Base-by-base conservation (phyloP, 108 stramenopile species). In the Cyclotella cryptica region DNA sequence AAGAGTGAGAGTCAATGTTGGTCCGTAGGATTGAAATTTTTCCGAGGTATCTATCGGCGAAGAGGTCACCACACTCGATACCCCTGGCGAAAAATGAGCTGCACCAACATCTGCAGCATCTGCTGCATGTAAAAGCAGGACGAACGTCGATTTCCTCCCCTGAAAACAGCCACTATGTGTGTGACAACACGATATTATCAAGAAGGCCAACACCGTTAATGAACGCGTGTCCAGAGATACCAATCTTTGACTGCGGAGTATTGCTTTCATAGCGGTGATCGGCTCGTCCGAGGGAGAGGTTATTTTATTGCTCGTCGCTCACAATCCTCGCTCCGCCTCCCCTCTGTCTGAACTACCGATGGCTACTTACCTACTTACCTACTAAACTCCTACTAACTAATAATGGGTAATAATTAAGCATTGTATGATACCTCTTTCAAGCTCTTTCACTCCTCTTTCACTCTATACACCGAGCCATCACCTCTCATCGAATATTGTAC, bases 1-100 rank as follows among this genome's bases (percentile, higher is more conserved):
- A 24, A 83, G 75, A 27, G 71, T 72, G 28, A 83, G 66, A 26
- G 75, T 83, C 26, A 83, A 45, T 51, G 71, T 83, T 24, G 82
- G 82, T 27, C 82, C 82, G 39, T 47, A 41, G 9, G 66, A 24
- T 70, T 83, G 75, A 53, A 83, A 83, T 42, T 73, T 62, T 41
- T 29, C 35, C 1, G 24, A 3, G 15, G n/a, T 9, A 39, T 40
- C 60, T 11, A 17, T 11, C 7, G 55, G 53, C 42, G 66, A 80
- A 73, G 27, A 64, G 40, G 44, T 22, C 52, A 40, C 18, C 26
- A 39, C 29, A 30, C n/a, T 65, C 19, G 22, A 39, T 63, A 46
- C 18, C 39, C 1, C 44, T 15, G 44, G 8, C 0, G 27, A 62
- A 19, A 30, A 19, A 18, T 9, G 30, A 24, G 29, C 46, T 10